Evolutionary conservation across 139 green algal species (phyloP).

Genomic region (Volvox africanus): DNA sequence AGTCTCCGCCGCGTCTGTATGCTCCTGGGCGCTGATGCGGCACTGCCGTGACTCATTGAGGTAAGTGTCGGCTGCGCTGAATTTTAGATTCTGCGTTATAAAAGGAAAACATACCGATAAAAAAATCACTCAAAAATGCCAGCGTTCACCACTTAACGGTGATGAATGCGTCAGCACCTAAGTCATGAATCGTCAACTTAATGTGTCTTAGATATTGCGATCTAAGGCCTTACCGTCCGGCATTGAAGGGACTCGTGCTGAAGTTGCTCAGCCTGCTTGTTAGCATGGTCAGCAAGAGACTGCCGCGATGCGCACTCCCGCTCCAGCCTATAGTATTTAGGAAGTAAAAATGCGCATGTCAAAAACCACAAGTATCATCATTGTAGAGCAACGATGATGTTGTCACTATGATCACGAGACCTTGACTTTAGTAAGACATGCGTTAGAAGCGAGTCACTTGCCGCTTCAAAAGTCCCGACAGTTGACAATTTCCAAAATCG

Average conservation of each 20-base stretch:
- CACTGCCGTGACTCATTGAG: neutral
- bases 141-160: no score
- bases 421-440: no score
- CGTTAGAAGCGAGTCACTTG: no score
- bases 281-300: neutral
- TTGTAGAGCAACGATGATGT: no score
- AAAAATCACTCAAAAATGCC: neutral
- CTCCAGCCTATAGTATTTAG: conserved; percentile 2
- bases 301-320: neutral
- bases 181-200: no score
- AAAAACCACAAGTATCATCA: no score
- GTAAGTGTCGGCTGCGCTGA: neutral
- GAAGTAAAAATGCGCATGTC: no score
- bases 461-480: no score
- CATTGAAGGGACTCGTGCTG: conserved; percentile 35
- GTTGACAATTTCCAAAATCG: no score
- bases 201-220: no score
- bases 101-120: neutral
- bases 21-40: conserved; percentile 16
- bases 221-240: conserved; percentile 12
- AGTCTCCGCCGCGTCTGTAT: neutral
- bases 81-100: conserved; percentile 28
- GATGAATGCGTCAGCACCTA: no score
- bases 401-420: no score
- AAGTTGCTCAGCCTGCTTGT: conserved; percentile 7